Base-by-base conservation (phyloP, 768 basidiomycete species). In the Strobilomyces confusus region DNA sequence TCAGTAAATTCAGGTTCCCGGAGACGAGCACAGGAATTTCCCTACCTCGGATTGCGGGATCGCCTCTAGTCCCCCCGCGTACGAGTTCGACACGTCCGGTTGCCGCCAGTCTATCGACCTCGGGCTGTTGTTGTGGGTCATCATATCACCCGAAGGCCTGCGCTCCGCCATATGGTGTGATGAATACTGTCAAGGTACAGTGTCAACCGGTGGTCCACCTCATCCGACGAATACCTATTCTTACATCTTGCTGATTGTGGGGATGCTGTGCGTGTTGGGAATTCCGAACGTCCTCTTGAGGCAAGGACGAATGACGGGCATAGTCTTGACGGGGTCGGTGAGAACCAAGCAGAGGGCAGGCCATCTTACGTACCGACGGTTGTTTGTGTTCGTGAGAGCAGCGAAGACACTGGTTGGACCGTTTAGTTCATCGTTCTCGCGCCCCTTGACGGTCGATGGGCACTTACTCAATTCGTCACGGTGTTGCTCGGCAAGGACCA, bases 401-500 rank as follows among this genome's bases (percentile, higher is more conserved):
- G 57, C 12, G 66, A 58, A 52, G 68, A 61, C 70, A 69, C 69
- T 69, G 58, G 47, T 51, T 50, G 51, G 46, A 29, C 48, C 48
- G 40, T 55, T 71, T 55, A 59, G 55, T 50, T 57, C 41, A 20
- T 23, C 9, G 11, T 61, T 60, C 59, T 63, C 49, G 54, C 52
- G 51, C 54, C 47, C 50, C 54, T 33, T 29, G 7, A 29, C 6
- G 20, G 19, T 40, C 9, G 26, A 50, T 19, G 6, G n/a, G 22
- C 51, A 64, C 75, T 62, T 64, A 76, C 76, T 73, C 53, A 77
- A 64, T 54, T 85, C 83, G 61, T 88, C 87, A 58, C 85, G 79
- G 44, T 84, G 81, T 66, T 83, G 84, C 61, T 88, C 87, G 49
- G 83, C 83, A 51, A 80, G 72, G 7, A 67, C 67, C 12, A 88